Percentiles rank a stretch among this genome's conserved stretches.
Evolutionary conservation across 306 rosid species (phyloP).

Genomic region (Gleditsia sinensis): DNA sequence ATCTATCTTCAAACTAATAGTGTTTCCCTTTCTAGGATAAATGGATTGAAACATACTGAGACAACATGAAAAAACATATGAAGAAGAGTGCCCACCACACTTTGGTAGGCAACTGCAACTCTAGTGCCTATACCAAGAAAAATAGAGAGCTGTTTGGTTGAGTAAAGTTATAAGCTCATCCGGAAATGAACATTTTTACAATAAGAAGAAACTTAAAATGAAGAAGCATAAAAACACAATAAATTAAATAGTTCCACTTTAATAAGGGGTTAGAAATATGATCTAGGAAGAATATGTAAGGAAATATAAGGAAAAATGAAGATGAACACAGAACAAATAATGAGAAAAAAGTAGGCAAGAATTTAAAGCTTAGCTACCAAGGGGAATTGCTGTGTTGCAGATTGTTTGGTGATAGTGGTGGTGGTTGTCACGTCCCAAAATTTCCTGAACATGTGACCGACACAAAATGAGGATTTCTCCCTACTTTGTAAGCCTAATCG

Average conservation of each 20-base stretch:
- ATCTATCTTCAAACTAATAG: not conserved
- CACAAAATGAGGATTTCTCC: too few species aligned
- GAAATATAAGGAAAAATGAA: too few species aligned
- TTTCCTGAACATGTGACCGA: too few species aligned
- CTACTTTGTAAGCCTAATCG: too few species aligned
- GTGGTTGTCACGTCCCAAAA: too few species aligned
- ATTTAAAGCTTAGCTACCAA: not conserved
- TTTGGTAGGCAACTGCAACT: conserved; percentile 64
- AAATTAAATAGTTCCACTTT: too few species aligned
- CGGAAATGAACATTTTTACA: not conserved
- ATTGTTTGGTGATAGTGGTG: too few species aligned
- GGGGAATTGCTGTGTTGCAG: too few species aligned
- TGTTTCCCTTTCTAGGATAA: not conserved
- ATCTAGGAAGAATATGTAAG: too few species aligned
- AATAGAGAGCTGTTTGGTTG: not conserved
- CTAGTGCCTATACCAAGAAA: conserved; percentile 56
- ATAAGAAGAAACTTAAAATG: not conserved
- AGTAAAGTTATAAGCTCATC: not conserved
- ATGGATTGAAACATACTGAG: not conserved
- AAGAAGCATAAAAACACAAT: not conserved
- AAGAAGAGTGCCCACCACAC: conserved; percentile 57
- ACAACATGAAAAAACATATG: not conserved
- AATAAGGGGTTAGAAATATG: too few species aligned
- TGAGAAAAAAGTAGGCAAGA: not conserved
- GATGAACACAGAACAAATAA: too few species aligned